Evolutionary conservation across 345 rosid species (phyloP).

Genomic region (Lepidium didymum): DNA sequence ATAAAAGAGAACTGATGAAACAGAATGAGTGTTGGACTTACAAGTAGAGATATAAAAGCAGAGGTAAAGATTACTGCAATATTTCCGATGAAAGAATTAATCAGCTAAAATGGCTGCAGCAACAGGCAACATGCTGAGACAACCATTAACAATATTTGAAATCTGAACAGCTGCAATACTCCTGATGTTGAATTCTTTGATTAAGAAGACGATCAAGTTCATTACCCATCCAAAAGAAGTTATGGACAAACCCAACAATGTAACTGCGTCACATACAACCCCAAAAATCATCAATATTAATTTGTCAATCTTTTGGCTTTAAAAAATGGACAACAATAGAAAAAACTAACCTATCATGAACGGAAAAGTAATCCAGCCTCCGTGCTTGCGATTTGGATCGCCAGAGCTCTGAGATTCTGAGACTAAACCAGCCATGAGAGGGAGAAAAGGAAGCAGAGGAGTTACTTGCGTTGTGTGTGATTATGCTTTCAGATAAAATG

Average conservation of each 20-base stretch:
- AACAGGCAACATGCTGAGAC: constrained; percentile 27
- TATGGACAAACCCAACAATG: constrained; percentile 28
- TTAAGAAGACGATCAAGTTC: constrained; percentile 36
- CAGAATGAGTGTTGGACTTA: background rate
- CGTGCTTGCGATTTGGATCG: constrained; percentile 6
- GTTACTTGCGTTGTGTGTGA: background rate
- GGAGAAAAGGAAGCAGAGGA: background rate
- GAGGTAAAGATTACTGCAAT: constrained; percentile 27
- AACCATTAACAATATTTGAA: constrained; percentile 25
- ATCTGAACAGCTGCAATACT: constrained; percentile 40
- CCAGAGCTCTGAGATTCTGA: constrained; percentile 5
- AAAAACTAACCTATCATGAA: constrained; percentile 36
- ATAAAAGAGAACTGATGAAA: no score
- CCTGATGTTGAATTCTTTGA: constrained; percentile 31
- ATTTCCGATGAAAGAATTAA: constrained; percentile 35
- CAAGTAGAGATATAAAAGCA: constrained; percentile 29
- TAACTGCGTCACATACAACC: constrained; percentile 22
- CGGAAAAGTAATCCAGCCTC: constrained; percentile 46
- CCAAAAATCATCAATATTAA: background rate
- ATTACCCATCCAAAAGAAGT: constrained; percentile 34
- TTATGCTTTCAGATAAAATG: background rate
- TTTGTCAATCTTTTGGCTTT: background rate
- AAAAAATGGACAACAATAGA: background rate
- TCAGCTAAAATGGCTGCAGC: constrained; percentile 43
- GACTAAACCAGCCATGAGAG: background rate